Conservation (phyloP, 768 basidiomycete species). For the Kwoniella dendrophila region DNA sequence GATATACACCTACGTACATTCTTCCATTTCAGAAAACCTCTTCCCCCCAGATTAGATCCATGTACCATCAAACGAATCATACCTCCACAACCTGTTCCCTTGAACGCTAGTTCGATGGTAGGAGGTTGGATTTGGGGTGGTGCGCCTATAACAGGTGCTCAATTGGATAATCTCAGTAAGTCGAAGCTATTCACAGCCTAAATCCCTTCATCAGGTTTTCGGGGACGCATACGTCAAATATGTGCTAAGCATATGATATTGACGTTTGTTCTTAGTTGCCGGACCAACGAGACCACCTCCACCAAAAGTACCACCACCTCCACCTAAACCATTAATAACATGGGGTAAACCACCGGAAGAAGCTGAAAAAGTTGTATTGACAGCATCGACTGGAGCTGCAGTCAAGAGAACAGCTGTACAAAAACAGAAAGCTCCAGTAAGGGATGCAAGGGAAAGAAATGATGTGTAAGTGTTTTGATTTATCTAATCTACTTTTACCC, state of each 20-base stretch:
- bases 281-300: constrained; percentile 53
- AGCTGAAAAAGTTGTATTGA: constrained; percentile 22
- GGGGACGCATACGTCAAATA: too few species aligned
- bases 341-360: constrained; percentile 52
- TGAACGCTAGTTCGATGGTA: constrained; percentile 40
- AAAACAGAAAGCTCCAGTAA: constrained; percentile 32
- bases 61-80: constrained; percentile 40
- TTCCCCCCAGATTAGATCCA: constrained; percentile 50
- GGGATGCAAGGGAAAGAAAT: constrained; percentile 41
- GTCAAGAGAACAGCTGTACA: constrained; percentile 42
- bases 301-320: constrained; percentile 40
- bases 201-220: not conserved
- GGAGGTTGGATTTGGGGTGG: constrained; percentile 57
- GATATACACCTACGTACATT: constrained; percentile 54
- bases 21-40: constrained; percentile 54
- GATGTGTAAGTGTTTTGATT: constrained; percentile 43
- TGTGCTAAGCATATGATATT: too few species aligned
- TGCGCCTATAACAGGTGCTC: constrained; percentile 55
- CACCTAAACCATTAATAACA: constrained; percentile 48
- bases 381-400: constrained; percentile 20
- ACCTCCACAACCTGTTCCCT: constrained; percentile 52
- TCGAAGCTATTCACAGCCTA: not conserved
- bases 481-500: not conserved
- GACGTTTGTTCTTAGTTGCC: constrained; percentile 44
- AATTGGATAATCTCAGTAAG: constrained; percentile 53